Evolutionary conservation across 495 filamentous ascomycete species (phyloP), one percentile per base, ranked within the genome.

Genomic region (Tuber umbilicatum): DNA sequence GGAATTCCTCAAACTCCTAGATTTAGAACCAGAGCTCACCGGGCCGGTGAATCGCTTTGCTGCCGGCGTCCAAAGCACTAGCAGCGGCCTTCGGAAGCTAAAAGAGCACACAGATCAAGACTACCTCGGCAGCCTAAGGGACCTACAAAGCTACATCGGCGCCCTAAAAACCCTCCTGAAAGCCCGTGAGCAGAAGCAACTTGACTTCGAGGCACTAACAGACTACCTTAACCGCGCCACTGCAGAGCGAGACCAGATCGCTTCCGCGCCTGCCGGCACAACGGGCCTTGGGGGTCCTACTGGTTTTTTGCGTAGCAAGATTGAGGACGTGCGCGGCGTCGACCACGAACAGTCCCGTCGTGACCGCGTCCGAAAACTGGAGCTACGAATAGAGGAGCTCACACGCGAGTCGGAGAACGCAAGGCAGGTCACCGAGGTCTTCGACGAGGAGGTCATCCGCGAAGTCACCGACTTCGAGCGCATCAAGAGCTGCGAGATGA

Each of bases 281-380:
- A 88, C 86, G 0, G 84, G 86, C 10, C 81, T 89, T 9, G 88
- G 88, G 67, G 88, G 87, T 42, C 91, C 94, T 0, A 90, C 92
- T 27, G 92, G 92, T n/a, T 98, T 97, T 85, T 89, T 99, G 76
- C 91, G 94, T 45, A 90, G 89, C 74, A 99, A 98, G 84, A 91
- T 99, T 84, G 95, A 99, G 82, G 95, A 99, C 82, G 93, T 97
- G 81, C 90, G 95, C 21, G 96, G 95, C 19, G 94, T 99, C 7
- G 95, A 99, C 83, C 95, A 99, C 82, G 95, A 98, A 83, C 92
- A 94, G 81, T 89, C 89, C 21, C 91, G 93, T 1, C 89, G 93
- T 6, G 94, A 99, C 76, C 88, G 94, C 37, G 86, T 93, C 47
- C 88, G 95, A 23, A 97, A 94, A 85, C 87, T 97, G 9, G 95